Evolutionary conservation across 2,329 filamentous ascomycete species (phyloP), one percentile per base, ranked within the genome.

Genomic region (Trichoderma sp.): DNA sequence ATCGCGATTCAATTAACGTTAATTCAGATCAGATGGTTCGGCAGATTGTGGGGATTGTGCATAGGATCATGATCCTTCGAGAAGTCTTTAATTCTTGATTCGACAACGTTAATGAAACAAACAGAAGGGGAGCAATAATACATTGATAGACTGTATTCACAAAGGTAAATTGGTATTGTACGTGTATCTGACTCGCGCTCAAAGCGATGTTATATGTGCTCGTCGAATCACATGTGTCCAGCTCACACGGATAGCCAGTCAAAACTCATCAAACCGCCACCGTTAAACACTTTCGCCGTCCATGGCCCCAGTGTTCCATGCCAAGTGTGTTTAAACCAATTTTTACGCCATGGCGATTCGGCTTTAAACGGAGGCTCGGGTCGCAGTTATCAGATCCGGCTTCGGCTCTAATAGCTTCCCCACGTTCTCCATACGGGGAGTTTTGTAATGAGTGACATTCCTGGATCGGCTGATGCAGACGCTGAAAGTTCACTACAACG

Each of bases 361-460:
- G 66, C 26, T 43, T 61, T 68, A 61, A 61, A 68, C 66, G 66
- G 66, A 28, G 66, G 55, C n/a, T 59, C 36, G 55, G 66, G 55
- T 61, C 55, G 55, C 66, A 23, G 15, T 58, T 61, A 59, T 59
- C 36, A 68, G 53, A 58, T 68, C 66, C 66, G 66, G 66, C 66
- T 61, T 68, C 66, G 66, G 66, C 66, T 61, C 66, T 43, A 36
- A 43, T 57, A 23, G 26, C n/a, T 32, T 57, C 66, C 55, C 66
- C 66, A 61, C 36, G 66, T 58, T 59, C 66, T 68, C 66, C 66
- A 59, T 59, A 26, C 17, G n/a, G 17, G 17, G n/a, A 36, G 20
- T 55, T 68, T 17, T 8, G 20, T 3, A 9, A 57, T 66, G 66
- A 43, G 55, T 58, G 66, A 58, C 62, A n/a, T 59, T 61, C 28